Evolutionary conservation across 305 asterid genomes (phyloP), one percentile per base, ranked within the genome.

Genomic region (Solanum hybrid): DNA sequence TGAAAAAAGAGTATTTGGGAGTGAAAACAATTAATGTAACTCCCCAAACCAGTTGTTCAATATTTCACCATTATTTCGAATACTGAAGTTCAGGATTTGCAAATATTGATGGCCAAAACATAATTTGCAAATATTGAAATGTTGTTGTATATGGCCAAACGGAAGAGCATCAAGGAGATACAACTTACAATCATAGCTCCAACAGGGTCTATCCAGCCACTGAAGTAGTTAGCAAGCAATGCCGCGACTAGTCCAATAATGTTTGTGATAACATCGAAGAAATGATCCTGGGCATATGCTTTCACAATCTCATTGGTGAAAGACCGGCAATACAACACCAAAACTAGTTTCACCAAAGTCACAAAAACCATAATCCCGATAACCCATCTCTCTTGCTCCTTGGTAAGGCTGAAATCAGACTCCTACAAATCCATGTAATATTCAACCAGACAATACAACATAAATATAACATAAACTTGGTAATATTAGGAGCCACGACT

Each of bases 281-380:
- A 90, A 88, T 90, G 92, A 86, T 90, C 92, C 85, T 88, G 92
- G 76, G 92, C 92, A 88, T 88, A 90, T 73, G 92, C 92, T 87
- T 90, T 90, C 80, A 90, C 92, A 32, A 32, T 32, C 34, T 32
- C 34, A 32, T 32, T 90, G 82, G 90, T 89, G 37, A 90, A 90
- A 32, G 92, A 77, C 35, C 92, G 92, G 84, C 92, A 90, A 56
- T 90, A 90, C 69, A 90, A 19, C 75, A 86, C 71, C 88, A 90
- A 76, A 12, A 88, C 78, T 78, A 90, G 92, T 69, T 90, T 90
- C 76, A 90, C 92, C 36, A 90, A 32, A 85, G 92, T 90, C 84
- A 90, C 92, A 42, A 87, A 85, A 64, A 90, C 88, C 92, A 91
- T 91, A 78, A 91, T 91, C 36, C 92, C 92, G 8, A 91, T 78